Evolutionary conservation across 2,329 filamentous ascomycete genomes (phyloP).

Genomic region (Ophiobolus disseminans): DNA sequence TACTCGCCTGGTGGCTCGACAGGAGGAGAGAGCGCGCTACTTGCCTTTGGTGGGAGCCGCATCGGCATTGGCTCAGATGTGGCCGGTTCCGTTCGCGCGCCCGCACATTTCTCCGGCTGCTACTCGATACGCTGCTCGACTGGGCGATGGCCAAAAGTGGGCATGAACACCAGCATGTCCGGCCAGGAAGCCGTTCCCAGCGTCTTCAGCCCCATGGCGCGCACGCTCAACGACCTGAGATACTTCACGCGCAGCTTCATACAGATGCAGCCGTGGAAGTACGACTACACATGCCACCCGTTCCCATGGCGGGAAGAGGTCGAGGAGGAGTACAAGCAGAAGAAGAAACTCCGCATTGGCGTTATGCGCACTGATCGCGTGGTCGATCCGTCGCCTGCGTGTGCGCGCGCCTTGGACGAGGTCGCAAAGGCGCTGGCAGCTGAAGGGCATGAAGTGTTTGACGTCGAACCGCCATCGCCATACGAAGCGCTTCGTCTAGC

Average conservation of each 20-base stretch:
- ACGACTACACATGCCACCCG: slow-evolving; percentile 85
- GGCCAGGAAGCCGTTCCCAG: slow-evolving; percentile 90
- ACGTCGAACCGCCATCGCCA: slow-evolving; percentile 70
- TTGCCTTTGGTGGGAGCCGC: slow-evolving; percentile 80
- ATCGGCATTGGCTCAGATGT: slow-evolving; percentile 93
- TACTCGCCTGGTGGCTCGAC: slow-evolving; percentile 92
- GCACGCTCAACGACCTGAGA: slow-evolving; percentile 79
- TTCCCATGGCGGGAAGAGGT: slow-evolving; percentile 75
- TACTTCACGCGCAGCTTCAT: slow-evolving; percentile 85
- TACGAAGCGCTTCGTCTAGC: slow-evolving; percentile 79
- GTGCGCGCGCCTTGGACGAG: slow-evolving; percentile 74
- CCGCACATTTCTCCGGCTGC: slow-evolving; percentile 88
- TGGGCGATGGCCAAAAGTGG: slow-evolving; percentile 86
- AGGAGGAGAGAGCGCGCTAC: slow-evolving; percentile 80
- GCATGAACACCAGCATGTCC: slow-evolving; percentile 85
- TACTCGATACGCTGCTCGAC: slow-evolving; percentile 88
- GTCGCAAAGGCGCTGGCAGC: slow-evolving; percentile 72
- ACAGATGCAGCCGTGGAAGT: slow-evolving; percentile 84
- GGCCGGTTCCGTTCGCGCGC: slow-evolving; percentile 83
- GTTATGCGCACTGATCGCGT: slow-evolving; percentile 81
- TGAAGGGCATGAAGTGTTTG: slow-evolving; percentile 77
- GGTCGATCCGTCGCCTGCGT: slow-evolving; percentile 85
- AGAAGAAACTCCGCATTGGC: slow-evolving; percentile 73
- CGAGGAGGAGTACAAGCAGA: slow-evolving; percentile 65
- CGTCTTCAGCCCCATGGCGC: slow-evolving; percentile 91